Base-by-base conservation (phyloP, 257 asterid species). In the Lithospermum erythrorhizon region DNA sequence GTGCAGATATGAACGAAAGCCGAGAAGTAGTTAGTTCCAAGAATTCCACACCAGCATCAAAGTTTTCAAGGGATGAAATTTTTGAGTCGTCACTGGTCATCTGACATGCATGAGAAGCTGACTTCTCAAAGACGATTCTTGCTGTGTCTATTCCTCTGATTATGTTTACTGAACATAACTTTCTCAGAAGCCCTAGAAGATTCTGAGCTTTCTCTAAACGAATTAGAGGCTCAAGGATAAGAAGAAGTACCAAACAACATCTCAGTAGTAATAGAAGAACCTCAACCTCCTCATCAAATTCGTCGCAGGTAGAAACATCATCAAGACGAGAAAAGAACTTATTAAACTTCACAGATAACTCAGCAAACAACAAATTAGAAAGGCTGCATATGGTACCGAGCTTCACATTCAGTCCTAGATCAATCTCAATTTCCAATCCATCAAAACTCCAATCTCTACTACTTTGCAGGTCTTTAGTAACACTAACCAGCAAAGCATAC, bases 231-330 rank as follows among this genome's bases (percentile, higher is more conserved):
- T 30, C 77, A n/a, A 73, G 73, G 77, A 87, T 66, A 66, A 61
- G 61, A 69, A 88, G 66, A 54, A 81, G 77, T 27, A 79, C 57
- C 76, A 90, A 66, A 70, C 94, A 82, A 67, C 98, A 87, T 77
- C 96, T 81, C 62, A 87, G 69, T 53, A 87, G 70, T 78, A 82
- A 69, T 61, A 29, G 74, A 63, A 83, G 53, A 35, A 75, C 76
- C 71, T 79, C 95, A 56, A 73, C 72, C 55, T 63, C 65, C 75
- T 67, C 76, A 23, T 71, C 71, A 49, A 27, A 66, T 58, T 67
- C 79, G 67, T 68, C 48, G 55, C 61, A 72, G 21, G 74, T 72
- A 61, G 62, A 61, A 58, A 60, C 62, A 47, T 63, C 66, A 61
- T 53, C 53, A 23, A 77, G 68, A 37, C 81, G 58, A 17, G 78